Evolutionary conservation across 2,329 filamentous ascomycete species (phyloP), one percentile per base, ranked within the genome.

Genomic region (Ophiocordyceps sinensis): DNA sequence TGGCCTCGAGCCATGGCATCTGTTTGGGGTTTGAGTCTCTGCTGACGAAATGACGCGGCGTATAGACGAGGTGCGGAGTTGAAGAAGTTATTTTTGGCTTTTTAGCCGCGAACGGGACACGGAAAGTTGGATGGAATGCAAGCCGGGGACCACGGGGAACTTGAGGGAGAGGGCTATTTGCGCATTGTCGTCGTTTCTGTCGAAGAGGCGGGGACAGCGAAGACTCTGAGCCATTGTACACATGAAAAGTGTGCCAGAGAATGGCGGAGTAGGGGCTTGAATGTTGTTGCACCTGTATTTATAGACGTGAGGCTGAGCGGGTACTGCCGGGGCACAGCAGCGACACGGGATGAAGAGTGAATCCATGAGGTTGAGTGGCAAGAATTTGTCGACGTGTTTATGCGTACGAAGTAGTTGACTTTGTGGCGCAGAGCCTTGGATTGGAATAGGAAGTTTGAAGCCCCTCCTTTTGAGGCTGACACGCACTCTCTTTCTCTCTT

Each of bases 21-120:
- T 14, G 32, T 10, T 15, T 19, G 19, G 19, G 4, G 7, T 10
- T 10, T 35, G 32, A 1, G n/a, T 15, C 32, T 35, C 3, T 5
- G 32, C 37, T 39, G 32, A 43, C 7, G 32, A 40, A 32, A 19
- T 37, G 34, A 44, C 30, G 44, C 38, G 42, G 45, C 36, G 36
- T 21, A 46, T 46, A 47, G 44, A 47, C 42, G 45, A 44, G 38
- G 42, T 38, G 40, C 37, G 45, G 45, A 44, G 45, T 47, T 41
- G 31, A 36, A 41, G 28, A 42, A 41, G 37, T 37, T 39, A 26
- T 38, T 35, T 14, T 15, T 35, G n/a, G 4, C 10, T 35, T 35
- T 10, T 9, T 4, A 15, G 32, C 32, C 3, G 32, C 14, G 32
- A 35, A 17, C 5, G 4, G 9, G 32, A 2, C 13, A 7, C 17